Evolutionary conservation across 352 stramenopile species (phyloP), one percentile per base, ranked within the genome.

Genomic region (Elongisporangium prolatum): DNA sequence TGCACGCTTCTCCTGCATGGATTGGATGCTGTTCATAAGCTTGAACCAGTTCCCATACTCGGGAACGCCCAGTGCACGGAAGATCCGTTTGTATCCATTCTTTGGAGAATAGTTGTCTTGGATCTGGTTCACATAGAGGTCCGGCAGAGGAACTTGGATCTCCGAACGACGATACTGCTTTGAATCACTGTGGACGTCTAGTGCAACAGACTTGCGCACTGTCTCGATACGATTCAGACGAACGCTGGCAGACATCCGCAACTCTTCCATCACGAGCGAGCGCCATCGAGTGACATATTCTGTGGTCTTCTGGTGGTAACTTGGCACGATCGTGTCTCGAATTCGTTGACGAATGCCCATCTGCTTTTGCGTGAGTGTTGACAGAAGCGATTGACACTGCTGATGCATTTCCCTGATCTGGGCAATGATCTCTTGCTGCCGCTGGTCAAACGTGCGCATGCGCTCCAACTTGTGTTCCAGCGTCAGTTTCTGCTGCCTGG

Each of bases 101-200:
- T 8, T 5, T 60, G 14, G 25, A 53, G 9, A 21, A 17, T 1
- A 18, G 44, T 50, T 10, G 14, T 16, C 61, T 2, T 56, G 61
- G 2, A 80, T 54, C 52, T 72, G 68, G 40, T 72, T 69, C 61
- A 78, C 76, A 47, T 74, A 72, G 13, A 83, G 67, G 8, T 75
- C 61, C 6, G 73, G 55, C 24, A 74, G 71, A 1, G 73, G 63
- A 22, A 74, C 40, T 5, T 54, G 52, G 16, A 63, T 47, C 10
- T 54, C 22, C 6, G 56, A 47, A 21, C 50, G 50, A 7, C 47
- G 24, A 7, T 34, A 34, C 7, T 34, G 60, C 4, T 50, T 47
- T 11, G 59, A 11, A 9, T 60, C 38, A 16, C 22, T 22, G 9
- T 56, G 52, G 25, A 18, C 7, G 20, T 24, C 21, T 9, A 67